Evolutionary conservation across 257 asterid genomes (phyloP).

Genomic region (Orobanche coerulescens): DNA sequence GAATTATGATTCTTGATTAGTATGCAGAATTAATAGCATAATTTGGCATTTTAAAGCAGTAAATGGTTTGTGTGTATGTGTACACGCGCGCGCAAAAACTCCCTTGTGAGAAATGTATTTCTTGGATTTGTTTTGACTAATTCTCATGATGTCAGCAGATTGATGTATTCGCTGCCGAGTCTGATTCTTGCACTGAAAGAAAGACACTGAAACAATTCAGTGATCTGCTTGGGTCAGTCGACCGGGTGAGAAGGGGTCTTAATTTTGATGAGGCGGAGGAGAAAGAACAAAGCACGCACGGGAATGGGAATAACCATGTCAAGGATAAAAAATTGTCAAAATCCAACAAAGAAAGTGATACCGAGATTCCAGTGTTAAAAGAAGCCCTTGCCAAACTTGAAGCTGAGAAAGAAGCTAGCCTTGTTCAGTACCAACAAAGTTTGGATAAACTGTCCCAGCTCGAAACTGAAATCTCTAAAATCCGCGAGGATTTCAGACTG

Average conservation of each 20-base stretch:
- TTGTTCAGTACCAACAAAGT: conserved; percentile 53
- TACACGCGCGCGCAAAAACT: too few relatives aligned
- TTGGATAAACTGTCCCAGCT: conserved; percentile 58
- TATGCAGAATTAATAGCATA: neutral
- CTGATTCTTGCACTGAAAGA: conserved; percentile 32
- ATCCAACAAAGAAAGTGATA: conserved; percentile 27
- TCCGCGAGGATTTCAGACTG: conserved; percentile 48
- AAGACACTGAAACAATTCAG: conserved; percentile 31
- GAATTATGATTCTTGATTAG: neutral
- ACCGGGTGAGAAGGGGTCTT: conserved; percentile 69
- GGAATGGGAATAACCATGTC: conserved; percentile 22
- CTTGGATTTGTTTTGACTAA: conserved; percentile 18
- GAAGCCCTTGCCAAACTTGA: conserved; percentile 68
- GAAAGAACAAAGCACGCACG: conserved; percentile 27
- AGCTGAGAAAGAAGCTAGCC: conserved; percentile 84
- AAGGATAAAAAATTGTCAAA: conserved; percentile 13
- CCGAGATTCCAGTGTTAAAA: conserved; percentile 51
- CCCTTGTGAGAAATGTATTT: conserved; percentile 21
- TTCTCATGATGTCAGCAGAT: conserved; percentile 37
- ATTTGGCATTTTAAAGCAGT: neutral
- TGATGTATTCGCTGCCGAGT: conserved; percentile 43
- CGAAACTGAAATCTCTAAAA: conserved; percentile 53
- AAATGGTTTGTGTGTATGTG: too few relatives aligned
- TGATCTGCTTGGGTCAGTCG: conserved; percentile 34
- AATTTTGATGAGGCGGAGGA: conserved; percentile 54